Evolutionary conservation across 2,329 filamentous ascomycete species (phyloP), one percentile per base, ranked within the genome.

Genomic region (Cephalotrichum gorgonifer): DNA sequence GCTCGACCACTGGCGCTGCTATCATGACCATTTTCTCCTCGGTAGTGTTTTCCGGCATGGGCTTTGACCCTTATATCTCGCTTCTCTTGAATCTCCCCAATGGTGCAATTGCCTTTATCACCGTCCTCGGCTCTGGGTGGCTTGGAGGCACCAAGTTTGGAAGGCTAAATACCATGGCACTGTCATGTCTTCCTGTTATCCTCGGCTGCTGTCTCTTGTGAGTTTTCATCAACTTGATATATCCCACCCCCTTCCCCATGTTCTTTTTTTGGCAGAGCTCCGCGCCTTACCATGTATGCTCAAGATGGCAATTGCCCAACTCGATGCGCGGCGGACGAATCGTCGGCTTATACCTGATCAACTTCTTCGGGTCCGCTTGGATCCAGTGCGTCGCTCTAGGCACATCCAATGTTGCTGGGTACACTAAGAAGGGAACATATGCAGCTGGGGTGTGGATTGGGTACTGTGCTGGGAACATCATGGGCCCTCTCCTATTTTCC

Each of bases 31-130:
- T 57, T 2, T 64, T 64, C 46, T 59, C 60, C 3, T 56, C 62
- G 11, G 59, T 64, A 4, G 60, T 63, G 3, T 57, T 67, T 49
- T 61, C 62, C 26, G 57, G 57, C 23, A 64, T 67, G 57, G 62
- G 63, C 1, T 65, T 66, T 47, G 57, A 57, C 15, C 55, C 55
- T 28, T 59, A 63, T 35, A 52, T 60, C 30, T 60, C 63, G 8
- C 58, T 66, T n/a, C 53, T 63, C 1, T 54, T 65, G 17, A 64
- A 63, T 44, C 56, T 63, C 9, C 61, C 61, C 9, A 61, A 62
- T 17, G 60, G 61, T 3, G 60, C 56, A 2, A 53, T 64, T 44
- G 60, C 61, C 1, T 61, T 62, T 5, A 50, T 62, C 28, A 56
- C 55, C 38, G 59, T 64, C 25, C 55, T 64, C 5, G 55, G 59